phyloP scores from a whole-genome alignment of 768 basidiomycete species.

The Mycena rebaudengoi region DNA sequence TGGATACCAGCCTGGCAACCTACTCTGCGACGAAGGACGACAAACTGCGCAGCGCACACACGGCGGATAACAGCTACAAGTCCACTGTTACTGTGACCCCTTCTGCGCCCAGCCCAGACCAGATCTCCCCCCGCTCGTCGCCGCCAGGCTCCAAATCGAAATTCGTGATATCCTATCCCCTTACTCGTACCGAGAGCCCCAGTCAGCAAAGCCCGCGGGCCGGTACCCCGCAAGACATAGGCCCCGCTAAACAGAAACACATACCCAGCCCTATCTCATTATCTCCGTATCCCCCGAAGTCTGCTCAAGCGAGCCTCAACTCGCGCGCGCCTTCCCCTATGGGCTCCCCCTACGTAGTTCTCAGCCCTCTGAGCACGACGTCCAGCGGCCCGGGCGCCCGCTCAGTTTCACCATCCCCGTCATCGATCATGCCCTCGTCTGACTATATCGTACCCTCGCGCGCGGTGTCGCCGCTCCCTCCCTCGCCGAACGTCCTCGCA shows the following conservation, averaged over 20 bases:
- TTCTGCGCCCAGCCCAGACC: background rate
- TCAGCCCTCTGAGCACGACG: slow-evolving; percentile 28
- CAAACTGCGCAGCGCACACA: background rate
- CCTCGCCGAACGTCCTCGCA: slow-evolving; percentile 51
- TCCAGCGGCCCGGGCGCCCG: background rate
- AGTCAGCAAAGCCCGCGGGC: background rate
- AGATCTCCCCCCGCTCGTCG: background rate
- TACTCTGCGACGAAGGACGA: background rate
- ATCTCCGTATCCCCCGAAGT: slow-evolving; percentile 3
- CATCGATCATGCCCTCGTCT: slow-evolving; percentile 35
- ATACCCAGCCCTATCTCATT: slow-evolving; percentile 18
- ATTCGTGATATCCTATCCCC: slow-evolving; percentile 15
- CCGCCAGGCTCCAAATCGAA: slow-evolving; percentile 8
- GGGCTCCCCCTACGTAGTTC: slow-evolving; percentile 33
- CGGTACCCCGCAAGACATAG: background rate
- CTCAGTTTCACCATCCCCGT: slow-evolving; percentile 22
- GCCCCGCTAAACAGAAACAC: background rate
- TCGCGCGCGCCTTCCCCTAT: slow-evolving; percentile 24
- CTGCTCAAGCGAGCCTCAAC: slow-evolving; percentile 3
- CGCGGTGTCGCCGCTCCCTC: slow-evolving; percentile 26
- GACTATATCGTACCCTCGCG: slow-evolving; percentile 46
- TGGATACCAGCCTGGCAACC: background rate
- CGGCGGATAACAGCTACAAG: background rate
- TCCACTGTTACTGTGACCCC: background rate
- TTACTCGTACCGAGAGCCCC: background rate